Percentiles rank a stretch among this genome's conserved stretches.
Evolutionary conservation across 495 filamentous ascomycete genomes (phyloP).

Genomic region (Peziza echinospora): DNA sequence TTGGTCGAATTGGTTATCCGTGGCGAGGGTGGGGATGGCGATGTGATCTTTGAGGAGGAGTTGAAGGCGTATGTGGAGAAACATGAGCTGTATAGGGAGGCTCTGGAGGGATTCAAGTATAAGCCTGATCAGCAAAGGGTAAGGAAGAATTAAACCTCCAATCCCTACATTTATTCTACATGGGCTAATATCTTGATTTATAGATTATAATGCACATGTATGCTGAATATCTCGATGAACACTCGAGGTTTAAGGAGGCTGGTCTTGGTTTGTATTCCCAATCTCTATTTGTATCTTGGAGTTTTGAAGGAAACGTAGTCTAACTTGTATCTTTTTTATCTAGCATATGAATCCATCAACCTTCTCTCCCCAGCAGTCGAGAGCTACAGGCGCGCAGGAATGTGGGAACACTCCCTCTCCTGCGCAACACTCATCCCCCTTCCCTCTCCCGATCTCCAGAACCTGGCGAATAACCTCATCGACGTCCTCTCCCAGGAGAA

Average conservation of each 20-base stretch:
- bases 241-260: constrained; percentile 61
- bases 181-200: too few species aligned
- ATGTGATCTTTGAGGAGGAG: constrained; percentile 45
- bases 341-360: constrained; percentile 68
- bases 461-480: constrained; percentile 44
- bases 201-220: constrained; percentile 47
- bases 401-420: constrained; percentile 79
- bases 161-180: too few species aligned
- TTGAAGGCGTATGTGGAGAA: constrained; percentile 44
- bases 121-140: constrained; percentile 33
- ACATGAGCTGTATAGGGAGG: constrained; percentile 55
- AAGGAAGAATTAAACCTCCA: too few species aligned
- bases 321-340: not conserved
- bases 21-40: too few species aligned
- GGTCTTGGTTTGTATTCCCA: constrained; percentile 33
- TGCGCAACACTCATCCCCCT: constrained; percentile 45
- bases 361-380: constrained; percentile 48
- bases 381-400: constrained; percentile 58
- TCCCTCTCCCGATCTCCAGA: constrained; percentile 30
- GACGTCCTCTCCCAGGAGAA: constrained; percentile 56
- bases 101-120: constrained; percentile 69
- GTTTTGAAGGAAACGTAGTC: not conserved
- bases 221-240: constrained; percentile 50
- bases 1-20: constrained; percentile 47
- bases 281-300: not conserved